Conservation (phyloP, 371 early-diverging fungal species). For the Mortierella sp. region DNA sequence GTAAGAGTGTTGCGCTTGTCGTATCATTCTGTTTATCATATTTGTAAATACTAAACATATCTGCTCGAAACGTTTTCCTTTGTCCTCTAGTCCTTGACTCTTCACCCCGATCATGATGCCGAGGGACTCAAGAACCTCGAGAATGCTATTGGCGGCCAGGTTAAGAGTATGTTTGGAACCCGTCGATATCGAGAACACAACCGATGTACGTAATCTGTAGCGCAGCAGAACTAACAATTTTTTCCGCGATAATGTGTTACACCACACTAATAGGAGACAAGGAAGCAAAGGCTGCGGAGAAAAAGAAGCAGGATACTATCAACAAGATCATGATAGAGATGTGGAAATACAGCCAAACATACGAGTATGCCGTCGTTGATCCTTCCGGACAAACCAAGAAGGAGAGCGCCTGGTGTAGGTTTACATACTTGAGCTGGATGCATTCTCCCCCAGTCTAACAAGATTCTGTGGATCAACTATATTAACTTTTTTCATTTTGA, state of each 20-base stretch:
- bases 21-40: too few relatives aligned
- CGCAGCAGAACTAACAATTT: background rate
- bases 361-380: conserved; percentile 68
- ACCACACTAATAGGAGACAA: conserved; percentile 29
- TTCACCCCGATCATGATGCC: conserved; percentile 55
- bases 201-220: background rate
- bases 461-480: conserved; percentile 27
- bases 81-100: conserved; percentile 41
- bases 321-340: conserved; percentile 59
- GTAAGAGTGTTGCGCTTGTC: conserved; percentile 34
- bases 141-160: conserved; percentile 48
- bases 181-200: background rate
- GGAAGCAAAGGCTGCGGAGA: conserved; percentile 51
- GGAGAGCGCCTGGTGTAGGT: conserved; percentile 72
- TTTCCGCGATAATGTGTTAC: background rate
- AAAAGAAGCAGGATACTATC: conserved; percentile 47
- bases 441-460: background rate
- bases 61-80: background rate
- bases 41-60: background rate
- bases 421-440: background rate
- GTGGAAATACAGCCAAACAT: conserved; percentile 72
- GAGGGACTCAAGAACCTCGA: conserved; percentile 45
- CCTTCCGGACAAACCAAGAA: conserved; percentile 65
- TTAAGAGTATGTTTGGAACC: conserved; percentile 27
- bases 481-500: background rate